Evolutionary conservation across 2,329 filamentous ascomycete genomes (phyloP).

Genomic region (Colletotrichum eremochloae): DNA sequence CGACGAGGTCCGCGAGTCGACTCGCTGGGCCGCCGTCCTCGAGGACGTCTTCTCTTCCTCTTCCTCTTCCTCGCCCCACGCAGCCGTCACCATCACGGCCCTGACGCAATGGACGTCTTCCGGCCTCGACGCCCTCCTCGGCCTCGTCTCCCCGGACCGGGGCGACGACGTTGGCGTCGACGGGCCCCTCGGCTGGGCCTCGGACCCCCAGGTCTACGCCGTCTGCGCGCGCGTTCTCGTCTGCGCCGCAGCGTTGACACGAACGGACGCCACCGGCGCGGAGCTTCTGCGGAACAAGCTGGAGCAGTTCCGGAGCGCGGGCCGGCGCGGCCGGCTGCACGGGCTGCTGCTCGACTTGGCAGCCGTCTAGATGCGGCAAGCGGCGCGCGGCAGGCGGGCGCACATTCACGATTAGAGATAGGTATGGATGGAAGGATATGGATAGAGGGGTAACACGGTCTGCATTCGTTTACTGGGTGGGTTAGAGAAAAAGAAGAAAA

Average conservation of each 20-base stretch:
- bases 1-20: slow-evolving; percentile 82
- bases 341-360: slow-evolving; percentile 42
- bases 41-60: slow-evolving; percentile 14
- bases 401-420: neutral
- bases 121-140: slow-evolving; percentile 61
- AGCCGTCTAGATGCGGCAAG: neutral
- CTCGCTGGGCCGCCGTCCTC: slow-evolving; percentile 74
- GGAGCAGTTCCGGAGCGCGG: slow-evolving; percentile 27
- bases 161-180: slow-evolving; percentile 55
- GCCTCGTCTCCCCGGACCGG: slow-evolving; percentile 45
- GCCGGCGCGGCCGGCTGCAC: slow-evolving; percentile 33
- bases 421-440: neutral
- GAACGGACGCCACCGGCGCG: neutral
- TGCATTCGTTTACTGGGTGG: neutral
- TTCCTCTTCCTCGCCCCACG: slow-evolving; percentile 20
- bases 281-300: slow-evolving; percentile 21
- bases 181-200: slow-evolving; percentile 80
- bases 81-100: slow-evolving; percentile 4
- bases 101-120: slow-evolving; percentile 63
- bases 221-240: slow-evolving; percentile 65
- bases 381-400: too few relatives aligned
- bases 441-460: neutral
- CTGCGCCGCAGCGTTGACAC: slow-evolving; percentile 52
- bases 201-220: slow-evolving; percentile 76
- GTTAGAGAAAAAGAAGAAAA: neutral